These are phyloP conservation scores for Paraphaeosphaeria sporulosa DNA, from an alignment of 2,329 filamentous ascomycete species.

Conservation along the genomic window DNA sequence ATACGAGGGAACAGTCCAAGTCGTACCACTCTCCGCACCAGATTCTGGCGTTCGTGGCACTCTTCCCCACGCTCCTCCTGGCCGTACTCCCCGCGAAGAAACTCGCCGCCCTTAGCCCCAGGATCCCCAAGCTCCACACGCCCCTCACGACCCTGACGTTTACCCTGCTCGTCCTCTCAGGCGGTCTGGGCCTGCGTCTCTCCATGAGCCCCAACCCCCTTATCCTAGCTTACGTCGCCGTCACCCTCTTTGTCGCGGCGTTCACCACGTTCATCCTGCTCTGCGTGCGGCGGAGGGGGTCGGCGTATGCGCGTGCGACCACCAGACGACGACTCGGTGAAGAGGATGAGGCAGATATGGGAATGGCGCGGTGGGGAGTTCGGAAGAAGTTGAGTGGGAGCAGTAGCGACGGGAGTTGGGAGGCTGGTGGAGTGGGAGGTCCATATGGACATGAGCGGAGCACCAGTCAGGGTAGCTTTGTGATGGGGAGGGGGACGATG, in stretches of 20 bases:
- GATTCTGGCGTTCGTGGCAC: slow-evolving; percentile 51
- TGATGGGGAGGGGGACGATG: slow-evolving; percentile 33
- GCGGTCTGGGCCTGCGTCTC: slow-evolving; percentile 44
- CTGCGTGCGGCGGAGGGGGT: slow-evolving; percentile 37
- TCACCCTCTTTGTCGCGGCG: slow-evolving; percentile 33
- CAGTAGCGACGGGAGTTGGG: slow-evolving; percentile 12
- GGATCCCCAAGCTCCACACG: slow-evolving; percentile 49
- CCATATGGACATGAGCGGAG: slow-evolving; percentile 23
- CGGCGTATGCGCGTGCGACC: slow-evolving; percentile 31
- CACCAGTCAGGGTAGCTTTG: slow-evolving; percentile 14
- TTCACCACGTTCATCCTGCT: slow-evolving; percentile 30
- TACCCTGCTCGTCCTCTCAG: slow-evolving; percentile 38
- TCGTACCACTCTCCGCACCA: slow-evolving; percentile 56
- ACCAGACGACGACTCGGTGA: slow-evolving; percentile 19
- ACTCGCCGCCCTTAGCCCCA: slow-evolving; percentile 22
- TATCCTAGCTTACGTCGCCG: slow-evolving; percentile 36
- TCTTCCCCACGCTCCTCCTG: slow-evolving; percentile 36
- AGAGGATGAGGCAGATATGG: slow-evolving; percentile 33
- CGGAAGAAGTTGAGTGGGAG: slow-evolving; percentile 24
- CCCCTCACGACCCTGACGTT: slow-evolving; percentile 53
- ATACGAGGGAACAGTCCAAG: slow-evolving; percentile 52
- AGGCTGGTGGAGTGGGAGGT: background rate
- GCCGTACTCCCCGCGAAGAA: background rate
- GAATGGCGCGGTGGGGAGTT: slow-evolving; percentile 26
- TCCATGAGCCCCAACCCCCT: slow-evolving; percentile 31